A percentile compares a stretch with the other conserved stretches of the same genome.
phyloP scores from a whole-genome alignment of 257 asterid genomes.

The Gentiana dahurica region DNA sequence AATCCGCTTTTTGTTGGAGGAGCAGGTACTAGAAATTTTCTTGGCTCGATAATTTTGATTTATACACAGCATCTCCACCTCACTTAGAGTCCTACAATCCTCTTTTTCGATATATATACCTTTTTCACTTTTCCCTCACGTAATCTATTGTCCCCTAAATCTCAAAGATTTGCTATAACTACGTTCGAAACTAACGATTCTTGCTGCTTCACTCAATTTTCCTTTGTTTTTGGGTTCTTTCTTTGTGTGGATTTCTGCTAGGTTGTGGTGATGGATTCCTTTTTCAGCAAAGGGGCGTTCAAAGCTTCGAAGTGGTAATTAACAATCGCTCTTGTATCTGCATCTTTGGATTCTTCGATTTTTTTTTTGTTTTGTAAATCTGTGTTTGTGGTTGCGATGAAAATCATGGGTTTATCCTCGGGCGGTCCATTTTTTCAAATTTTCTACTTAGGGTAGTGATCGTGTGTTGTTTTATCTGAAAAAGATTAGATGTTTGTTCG shows the following conservation, averaged over 20 bases:
- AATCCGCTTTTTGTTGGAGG: constrained; percentile 18
- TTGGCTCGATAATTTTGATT: too few species aligned
- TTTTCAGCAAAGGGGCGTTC: constrained; percentile 77
- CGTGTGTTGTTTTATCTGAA: too few species aligned
- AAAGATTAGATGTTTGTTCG: too few species aligned
- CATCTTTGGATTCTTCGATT: not conserved
- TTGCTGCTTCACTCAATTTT: not conserved
- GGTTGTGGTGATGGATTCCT: constrained; percentile 51
- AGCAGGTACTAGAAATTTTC: constrained; percentile 16
- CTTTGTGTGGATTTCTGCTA: not conserved
- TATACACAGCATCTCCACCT: too few species aligned
- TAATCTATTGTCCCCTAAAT: too few species aligned
- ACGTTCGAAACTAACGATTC: too few species aligned
- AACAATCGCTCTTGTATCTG: not conserved
- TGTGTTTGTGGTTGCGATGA: constrained; percentile 5
- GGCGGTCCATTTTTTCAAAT: too few species aligned
- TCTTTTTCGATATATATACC: not conserved
- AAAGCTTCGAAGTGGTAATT: constrained; percentile 78
- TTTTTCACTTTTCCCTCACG: not conserved
- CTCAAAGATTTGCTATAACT: not conserved
- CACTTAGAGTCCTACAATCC: not conserved
- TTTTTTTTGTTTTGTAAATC: constrained; percentile 5
- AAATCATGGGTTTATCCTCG: not conserved
- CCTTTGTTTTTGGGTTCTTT: not conserved
- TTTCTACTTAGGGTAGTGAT: too few species aligned